phyloP scores from a whole-genome alignment of 169 alveolate genomes.

The Plasmodium gaboni region DNA sequence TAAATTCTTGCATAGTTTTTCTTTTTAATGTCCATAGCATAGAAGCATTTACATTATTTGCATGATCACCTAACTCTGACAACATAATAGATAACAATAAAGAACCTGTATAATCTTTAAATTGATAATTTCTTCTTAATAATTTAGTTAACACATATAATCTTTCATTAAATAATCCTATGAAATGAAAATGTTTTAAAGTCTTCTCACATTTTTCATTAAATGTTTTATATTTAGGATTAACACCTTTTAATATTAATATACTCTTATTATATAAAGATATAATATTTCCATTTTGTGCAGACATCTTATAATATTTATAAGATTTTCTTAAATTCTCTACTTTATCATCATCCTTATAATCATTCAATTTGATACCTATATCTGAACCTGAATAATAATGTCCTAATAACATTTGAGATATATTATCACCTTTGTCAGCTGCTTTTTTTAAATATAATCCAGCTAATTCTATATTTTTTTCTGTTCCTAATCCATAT shows the following conservation, averaged over 20 bases:
- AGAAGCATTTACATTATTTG: constrained; percentile 89
- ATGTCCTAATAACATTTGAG: constrained; percentile 90
- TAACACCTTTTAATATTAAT: constrained; percentile 88
- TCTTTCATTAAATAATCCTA: constrained; percentile 78
- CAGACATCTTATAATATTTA: constrained; percentile 87
- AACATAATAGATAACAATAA: constrained; percentile 84
- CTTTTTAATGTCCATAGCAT: constrained; percentile 81
- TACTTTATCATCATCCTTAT: constrained; percentile 68
- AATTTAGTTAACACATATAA: constrained; percentile 68
- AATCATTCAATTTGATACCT: constrained; percentile 88
- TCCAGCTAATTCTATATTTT: constrained; percentile 87
- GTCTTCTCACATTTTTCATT: constrained; percentile 84
- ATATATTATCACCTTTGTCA: constrained; percentile 88
- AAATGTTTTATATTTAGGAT: constrained; percentile 79
- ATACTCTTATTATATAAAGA: constrained; percentile 88
- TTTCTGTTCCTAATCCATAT: constrained; percentile 85
- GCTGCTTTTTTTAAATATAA: constrained; percentile 86
- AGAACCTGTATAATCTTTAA: constrained; percentile 87
- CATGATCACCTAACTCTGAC: constrained; percentile 89
- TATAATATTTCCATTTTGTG: constrained; percentile 88
- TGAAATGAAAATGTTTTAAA: constrained; percentile 78
- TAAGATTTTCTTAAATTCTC: constrained; percentile 86
- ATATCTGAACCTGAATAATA: constrained; percentile 89
- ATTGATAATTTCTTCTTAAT: constrained; percentile 64
- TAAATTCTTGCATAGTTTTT: constrained; percentile 57